phyloP scores from a whole-genome alignment of 176 grass and related monocot species.

The Carex kokanica region DNA sequence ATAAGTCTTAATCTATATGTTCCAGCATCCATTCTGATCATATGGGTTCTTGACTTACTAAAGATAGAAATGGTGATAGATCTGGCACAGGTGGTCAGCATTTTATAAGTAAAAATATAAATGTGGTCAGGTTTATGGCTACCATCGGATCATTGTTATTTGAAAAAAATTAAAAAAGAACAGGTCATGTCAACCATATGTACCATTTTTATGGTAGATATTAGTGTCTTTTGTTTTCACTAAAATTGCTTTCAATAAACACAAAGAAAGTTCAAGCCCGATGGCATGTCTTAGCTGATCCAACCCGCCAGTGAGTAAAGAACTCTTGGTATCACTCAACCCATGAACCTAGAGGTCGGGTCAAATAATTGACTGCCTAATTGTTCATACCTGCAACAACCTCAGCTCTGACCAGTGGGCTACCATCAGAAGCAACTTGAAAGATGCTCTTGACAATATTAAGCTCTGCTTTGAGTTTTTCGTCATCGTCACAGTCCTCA shows the following conservation, averaged over 20 bases:
- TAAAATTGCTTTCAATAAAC: background rate
- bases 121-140: background rate
- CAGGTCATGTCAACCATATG: no score
- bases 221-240: background rate
- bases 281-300: background rate
- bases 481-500: slow-evolving; percentile 84
- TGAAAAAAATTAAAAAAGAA: background rate
- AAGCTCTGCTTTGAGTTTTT: slow-evolving; percentile 76
- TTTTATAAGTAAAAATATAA: background rate
- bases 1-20: background rate
- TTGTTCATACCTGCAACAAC: slow-evolving; percentile 69
- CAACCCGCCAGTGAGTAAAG: background rate
- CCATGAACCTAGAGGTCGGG: background rate
- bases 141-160: background rate
- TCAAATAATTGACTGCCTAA: background rate
- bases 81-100: background rate
- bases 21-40: background rate
- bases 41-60: background rate
- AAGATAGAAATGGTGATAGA: background rate
- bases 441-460: slow-evolving; percentile 80
- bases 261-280: background rate
- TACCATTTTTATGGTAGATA: background rate
- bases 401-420: slow-evolving; percentile 90
- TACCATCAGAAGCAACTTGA: slow-evolving; percentile 70
- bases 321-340: background rate